These are phyloP conservation scores for Cryptosporidium ubiquitum DNA, from an alignment of 169 alveolate species.

Conservation along the genomic window DNA sequence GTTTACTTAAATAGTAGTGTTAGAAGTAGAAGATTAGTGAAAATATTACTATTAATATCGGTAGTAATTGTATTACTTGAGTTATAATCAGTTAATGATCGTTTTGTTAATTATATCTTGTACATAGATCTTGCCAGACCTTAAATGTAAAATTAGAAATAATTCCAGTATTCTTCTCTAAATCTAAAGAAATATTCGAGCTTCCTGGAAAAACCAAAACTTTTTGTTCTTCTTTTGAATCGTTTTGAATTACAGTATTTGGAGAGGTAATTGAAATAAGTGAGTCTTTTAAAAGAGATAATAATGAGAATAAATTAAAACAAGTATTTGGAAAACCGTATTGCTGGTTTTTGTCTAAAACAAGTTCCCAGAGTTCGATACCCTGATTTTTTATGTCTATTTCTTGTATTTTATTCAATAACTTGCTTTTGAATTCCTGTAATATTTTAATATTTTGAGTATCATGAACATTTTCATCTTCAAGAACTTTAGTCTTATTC, in stretches of 20 bases:
- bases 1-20: neutral
- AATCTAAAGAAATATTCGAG: neutral
- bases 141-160: conserved; percentile 42
- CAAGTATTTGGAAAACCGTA: conserved; percentile 62
- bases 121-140: conserved; percentile 13
- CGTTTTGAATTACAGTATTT: neutral
- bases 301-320: conserved; percentile 26
- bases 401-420: neutral
- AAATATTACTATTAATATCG: no score
- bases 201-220: conserved; percentile 7
- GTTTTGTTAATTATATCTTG: neutral
- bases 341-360: conserved; percentile 31
- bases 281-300: conserved; percentile 36
- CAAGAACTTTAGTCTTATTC: conserved; percentile 22
- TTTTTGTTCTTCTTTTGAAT: neutral
- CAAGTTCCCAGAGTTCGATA: conserved; percentile 57
- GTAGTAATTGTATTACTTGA: no score
- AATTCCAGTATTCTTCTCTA: conserved; percentile 58
- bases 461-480: neutral
- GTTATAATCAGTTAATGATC: neutral
- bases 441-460: neutral
- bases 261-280: conserved; percentile 10
- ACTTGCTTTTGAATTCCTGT: neutral
- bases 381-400: conserved; percentile 4
- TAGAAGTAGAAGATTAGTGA: neutral